Evolutionary conservation across 495 filamentous ascomycete genomes (phyloP), one percentile per base, ranked within the genome.

Genomic region (Aspergillus coremiiformis): DNA sequence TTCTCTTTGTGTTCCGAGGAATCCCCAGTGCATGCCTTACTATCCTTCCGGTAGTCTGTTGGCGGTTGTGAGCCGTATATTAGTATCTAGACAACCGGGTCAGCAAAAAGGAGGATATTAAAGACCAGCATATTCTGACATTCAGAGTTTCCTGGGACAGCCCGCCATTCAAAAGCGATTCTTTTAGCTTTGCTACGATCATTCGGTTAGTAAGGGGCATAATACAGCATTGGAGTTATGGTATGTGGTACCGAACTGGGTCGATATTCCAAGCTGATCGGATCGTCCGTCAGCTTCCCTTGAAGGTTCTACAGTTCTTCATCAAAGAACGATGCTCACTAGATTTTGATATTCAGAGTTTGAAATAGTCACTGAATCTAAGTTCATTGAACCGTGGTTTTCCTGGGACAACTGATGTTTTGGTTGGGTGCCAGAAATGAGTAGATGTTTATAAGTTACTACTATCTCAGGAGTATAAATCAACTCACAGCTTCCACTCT

Each of bases 121-220:
- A 9, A 41, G 24, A 30, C 41, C 19, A 12, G 37, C 24, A 46
- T 49, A 35, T 37, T 48, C 74, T 63, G 65, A 84, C 82, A 63
- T 79, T 72, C 35, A 90, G 66, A 17, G 78, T 82, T 44, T 83
- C 80, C 30, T 74, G 66, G 2, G 76, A 74, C 45, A 89, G 73
- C 3, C 85, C 85, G 26, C 81, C 83, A 47, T 72, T 74, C 46
- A 82, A 66, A 11, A 90, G 77, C 47, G 82, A 82, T 4, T 72
- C 74, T 47, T 73, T 79, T 29, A 90, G 71, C 47, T 80, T 82
- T 49, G 72, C 84, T 89, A 48, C 17, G 9, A 39, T 24, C 11
- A 47, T 21, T 21, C 51, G 24, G 53, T 61, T 35, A 56, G 48
- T 17, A 39, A 24, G n/a, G 26, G 23, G 9, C 17, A 12, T 45